Percentiles rank a stretch among this genome's conserved stretches.
Evolutionary conservation across 805 yeast genomes (phyloP).

Genomic region (Barnettozyma vustinii): DNA sequence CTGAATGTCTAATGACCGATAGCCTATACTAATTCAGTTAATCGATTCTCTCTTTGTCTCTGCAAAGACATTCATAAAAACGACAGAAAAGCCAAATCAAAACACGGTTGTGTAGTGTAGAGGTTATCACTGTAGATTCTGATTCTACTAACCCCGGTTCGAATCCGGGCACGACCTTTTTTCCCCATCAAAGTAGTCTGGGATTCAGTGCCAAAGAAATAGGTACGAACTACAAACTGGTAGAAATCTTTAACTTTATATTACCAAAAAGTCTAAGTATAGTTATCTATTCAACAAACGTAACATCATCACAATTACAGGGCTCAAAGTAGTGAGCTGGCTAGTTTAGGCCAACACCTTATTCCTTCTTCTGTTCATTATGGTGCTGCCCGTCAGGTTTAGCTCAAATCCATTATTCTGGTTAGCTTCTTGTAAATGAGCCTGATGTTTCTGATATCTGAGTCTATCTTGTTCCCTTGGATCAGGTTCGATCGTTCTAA

Average conservation of each 20-base stretch:
- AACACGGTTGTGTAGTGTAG: constrained; percentile 19
- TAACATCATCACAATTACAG: neutral
- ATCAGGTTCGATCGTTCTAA: constrained; percentile 14
- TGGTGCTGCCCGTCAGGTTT: constrained; percentile 33
- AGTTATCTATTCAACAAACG: neutral
- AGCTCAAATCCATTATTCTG: constrained; percentile 30
- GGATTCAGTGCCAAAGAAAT: no score
- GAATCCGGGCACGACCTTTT: constrained; percentile 30
- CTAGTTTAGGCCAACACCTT: constrained; percentile 7
- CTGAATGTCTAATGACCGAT: no score
- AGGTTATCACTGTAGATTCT: constrained; percentile 28
- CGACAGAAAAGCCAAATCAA: neutral
- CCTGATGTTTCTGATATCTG: constrained; percentile 10
- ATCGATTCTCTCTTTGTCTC: no score
- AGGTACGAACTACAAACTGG: neutral
- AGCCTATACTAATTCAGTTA: no score
- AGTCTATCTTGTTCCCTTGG: constrained; percentile 6
- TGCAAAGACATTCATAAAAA: no score
- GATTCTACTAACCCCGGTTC: constrained; percentile 30
- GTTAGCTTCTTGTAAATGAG: constrained; percentile 9
- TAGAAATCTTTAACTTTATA: no score
- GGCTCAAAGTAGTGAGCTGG: neutral
- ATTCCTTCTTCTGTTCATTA: constrained; percentile 35
- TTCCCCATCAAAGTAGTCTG: constrained; percentile 5
- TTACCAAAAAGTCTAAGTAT: neutral